These are phyloP conservation scores for Lathyrus sativus DNA, from an alignment of 306 rosid genomes.

Conservation along the genomic window DNA sequence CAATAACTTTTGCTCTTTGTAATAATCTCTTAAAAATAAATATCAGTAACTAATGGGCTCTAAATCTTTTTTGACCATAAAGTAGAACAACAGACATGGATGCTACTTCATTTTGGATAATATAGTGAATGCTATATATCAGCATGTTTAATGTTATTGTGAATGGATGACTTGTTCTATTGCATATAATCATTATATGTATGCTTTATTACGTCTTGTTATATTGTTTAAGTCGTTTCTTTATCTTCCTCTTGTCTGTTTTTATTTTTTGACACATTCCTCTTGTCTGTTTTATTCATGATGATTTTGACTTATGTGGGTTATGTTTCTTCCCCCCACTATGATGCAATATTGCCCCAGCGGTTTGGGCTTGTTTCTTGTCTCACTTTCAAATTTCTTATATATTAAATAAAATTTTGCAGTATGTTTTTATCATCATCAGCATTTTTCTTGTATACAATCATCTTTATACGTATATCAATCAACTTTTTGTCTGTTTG, in stretches of 20 bases:
- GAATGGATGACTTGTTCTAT: neutral
- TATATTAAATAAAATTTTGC: slow-evolving; percentile 8
- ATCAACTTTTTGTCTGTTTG: slow-evolving; percentile 4
- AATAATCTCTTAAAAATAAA: too few species aligned
- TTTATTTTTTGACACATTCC: too few species aligned
- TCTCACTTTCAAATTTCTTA: slow-evolving; percentile 14
- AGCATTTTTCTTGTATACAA: neutral
- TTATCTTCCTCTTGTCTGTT: neutral
- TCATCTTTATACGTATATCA: neutral
- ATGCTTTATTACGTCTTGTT: neutral
- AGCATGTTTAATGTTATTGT: neutral
- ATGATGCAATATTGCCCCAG: neutral
- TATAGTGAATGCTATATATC: neutral
- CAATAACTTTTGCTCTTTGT: too few species aligned
- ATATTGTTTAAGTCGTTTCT: neutral
- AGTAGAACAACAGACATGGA: neutral
- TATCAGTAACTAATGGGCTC: too few species aligned
- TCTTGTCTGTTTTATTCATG: neutral
- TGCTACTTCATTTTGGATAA: neutral
- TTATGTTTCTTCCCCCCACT: neutral
- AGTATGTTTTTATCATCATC: neutral
- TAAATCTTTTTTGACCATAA: too few species aligned
- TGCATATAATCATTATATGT: neutral
- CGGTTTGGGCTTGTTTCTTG: neutral
- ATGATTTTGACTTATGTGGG: neutral